Conservation (phyloP, 805 yeast genomes). For the Wickerhamomyces chambardii region DNA sequence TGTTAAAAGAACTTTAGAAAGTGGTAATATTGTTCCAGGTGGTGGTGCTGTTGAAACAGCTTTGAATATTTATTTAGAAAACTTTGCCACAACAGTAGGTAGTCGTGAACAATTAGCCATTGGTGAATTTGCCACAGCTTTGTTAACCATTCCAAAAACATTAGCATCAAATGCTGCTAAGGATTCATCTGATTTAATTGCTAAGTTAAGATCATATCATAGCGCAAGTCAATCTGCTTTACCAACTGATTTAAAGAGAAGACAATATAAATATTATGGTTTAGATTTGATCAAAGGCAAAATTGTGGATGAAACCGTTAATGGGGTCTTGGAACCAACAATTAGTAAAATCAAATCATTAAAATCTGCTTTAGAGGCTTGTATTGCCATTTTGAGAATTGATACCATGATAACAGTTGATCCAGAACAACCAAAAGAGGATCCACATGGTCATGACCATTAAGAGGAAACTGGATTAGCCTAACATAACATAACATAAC, state of each 20-base stretch:
- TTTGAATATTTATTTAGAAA: constrained; percentile 86
- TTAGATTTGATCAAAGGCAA: constrained; percentile 87
- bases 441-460: constrained; percentile 90
- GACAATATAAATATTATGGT: constrained; percentile 85
- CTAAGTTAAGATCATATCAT: constrained; percentile 93
- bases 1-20: constrained; percentile 91
- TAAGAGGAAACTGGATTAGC: no score
- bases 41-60: constrained; percentile 99
- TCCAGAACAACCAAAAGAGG: constrained; percentile 90
- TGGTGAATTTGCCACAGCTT: constrained; percentile 91
- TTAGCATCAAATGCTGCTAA: constrained; percentile 96
- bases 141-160: constrained; percentile 91
- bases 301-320: constrained; percentile 72
- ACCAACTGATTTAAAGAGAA: constrained; percentile 76
- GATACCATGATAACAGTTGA: constrained; percentile 98
- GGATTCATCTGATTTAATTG: constrained; percentile 90
- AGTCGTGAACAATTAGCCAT: constrained; percentile 97
- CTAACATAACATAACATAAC: no score
- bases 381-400: constrained; percentile 93
- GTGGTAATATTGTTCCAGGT: constrained; percentile 94
- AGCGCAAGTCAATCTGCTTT: constrained; percentile 88
- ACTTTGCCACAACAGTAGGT: constrained; percentile 96
- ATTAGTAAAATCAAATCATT: constrained; percentile 86
- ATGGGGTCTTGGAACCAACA: constrained; percentile 95
- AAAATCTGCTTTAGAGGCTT: constrained; percentile 95